phyloP scores from a whole-genome alignment of 129 eudicot genomes.

The Flaveria robusta region DNA sequence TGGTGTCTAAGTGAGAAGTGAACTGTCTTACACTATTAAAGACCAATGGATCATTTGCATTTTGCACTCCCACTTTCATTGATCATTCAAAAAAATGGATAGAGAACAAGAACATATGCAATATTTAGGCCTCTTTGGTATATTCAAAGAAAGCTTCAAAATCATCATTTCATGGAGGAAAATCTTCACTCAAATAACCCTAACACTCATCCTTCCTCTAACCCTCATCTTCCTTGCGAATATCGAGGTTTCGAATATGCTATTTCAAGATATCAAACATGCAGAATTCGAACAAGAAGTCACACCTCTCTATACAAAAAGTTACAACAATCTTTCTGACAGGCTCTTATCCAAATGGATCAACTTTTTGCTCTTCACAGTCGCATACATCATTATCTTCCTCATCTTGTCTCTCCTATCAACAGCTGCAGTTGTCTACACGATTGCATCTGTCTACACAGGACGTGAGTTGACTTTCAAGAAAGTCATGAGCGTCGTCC shows the following conservation, averaged over 20 bases:
- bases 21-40: no score
- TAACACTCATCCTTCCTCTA: slow-evolving; percentile 59
- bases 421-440: slow-evolving; percentile 72
- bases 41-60: no score
- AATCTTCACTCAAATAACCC: slow-evolving; percentile 56
- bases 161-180: slow-evolving; percentile 46
- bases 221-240: slow-evolving; percentile 58
- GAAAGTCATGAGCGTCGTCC: slow-evolving; percentile 49
- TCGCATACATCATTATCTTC: slow-evolving; percentile 45
- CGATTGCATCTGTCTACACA: slow-evolving; percentile 55
- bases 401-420: slow-evolving; percentile 60
- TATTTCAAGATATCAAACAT: slow-evolving; percentile 28
- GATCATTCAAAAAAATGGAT: slow-evolving; percentile 39
- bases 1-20: no score
- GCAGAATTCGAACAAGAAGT: slow-evolving; percentile 30
- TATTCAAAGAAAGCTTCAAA: slow-evolving; percentile 56
- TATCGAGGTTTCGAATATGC: slow-evolving; percentile 26
- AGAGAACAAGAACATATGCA: slow-evolving; percentile 77
- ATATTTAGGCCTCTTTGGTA: slow-evolving; percentile 56
- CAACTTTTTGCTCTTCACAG: slow-evolving; percentile 32
- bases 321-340: slow-evolving; percentile 34
- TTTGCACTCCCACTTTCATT: no score
- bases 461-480: slow-evolving; percentile 44
- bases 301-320: slow-evolving; percentile 21
- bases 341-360: slow-evolving; percentile 35